phyloP scores from a whole-genome alignment of 2,329 filamentous ascomycete species.

The Fusarium anguioides region DNA sequence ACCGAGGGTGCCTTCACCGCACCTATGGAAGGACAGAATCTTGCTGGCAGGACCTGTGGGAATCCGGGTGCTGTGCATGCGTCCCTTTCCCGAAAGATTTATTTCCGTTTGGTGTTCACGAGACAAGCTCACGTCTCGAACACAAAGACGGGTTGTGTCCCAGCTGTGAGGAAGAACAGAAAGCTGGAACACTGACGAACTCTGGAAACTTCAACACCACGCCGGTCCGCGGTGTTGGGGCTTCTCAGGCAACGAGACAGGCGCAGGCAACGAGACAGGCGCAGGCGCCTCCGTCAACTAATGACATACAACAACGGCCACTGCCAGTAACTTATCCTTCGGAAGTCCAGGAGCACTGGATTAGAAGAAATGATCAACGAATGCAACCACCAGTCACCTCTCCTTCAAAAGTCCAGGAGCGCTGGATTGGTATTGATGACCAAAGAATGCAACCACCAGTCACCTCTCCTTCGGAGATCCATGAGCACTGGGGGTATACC shows the following conservation, averaged over 20 bases:
- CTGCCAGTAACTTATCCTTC: not conserved
- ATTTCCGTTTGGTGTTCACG: not conserved
- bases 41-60: conserved; percentile 8
- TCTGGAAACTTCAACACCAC: conserved; percentile 1
- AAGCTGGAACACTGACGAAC: not conserved
- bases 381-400: too few species aligned
- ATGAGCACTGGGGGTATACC: not conserved
- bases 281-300: not conserved
- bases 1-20: too few species aligned
- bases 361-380: too few species aligned
- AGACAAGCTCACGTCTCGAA: not conserved
- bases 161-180: not conserved
- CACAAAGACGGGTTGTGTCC: not conserved
- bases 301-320: too few species aligned
- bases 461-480: not conserved
- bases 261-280: not conserved
- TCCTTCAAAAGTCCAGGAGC: too few species aligned
- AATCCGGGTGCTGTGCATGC: not conserved
- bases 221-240: not conserved
- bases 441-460: too few species aligned
- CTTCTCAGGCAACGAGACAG: not conserved
- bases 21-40: too few species aligned
- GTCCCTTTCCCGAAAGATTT: not conserved
- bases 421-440: too few species aligned
- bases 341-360: too few species aligned